Base-by-base conservation (phyloP, 148 eudicot species). In the Talinum fruticosum region DNA sequence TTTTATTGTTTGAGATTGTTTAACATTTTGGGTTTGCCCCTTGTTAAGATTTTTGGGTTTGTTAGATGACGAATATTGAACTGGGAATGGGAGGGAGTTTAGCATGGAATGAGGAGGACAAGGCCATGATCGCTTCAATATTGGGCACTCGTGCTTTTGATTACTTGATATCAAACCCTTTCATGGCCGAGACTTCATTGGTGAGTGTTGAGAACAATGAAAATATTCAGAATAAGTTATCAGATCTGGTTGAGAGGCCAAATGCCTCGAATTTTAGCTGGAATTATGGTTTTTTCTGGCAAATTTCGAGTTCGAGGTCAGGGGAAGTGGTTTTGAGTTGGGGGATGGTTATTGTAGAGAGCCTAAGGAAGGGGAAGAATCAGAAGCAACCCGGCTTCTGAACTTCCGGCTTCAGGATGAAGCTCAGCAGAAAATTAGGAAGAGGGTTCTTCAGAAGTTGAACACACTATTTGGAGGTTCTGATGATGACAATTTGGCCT, bases 261-360 rank as follows among this genome's bases (percentile, higher is more conserved):
- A 86, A 86, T 61, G 68, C 84, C 1, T 78, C 76, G 28, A 86
- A 85, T 79, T 95, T 95, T 49, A 87, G 93, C 70, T 95, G 99
- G 99, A 95, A 92, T 82, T 95, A 95, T 49, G 99, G 97, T 1
- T 91, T 95, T 51, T 95, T 91, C 80, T 95, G 99, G 99, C 97
- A 92, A 68, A 79, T 87, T 71, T 89, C 93, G 71, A 74, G 87
- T 83, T 87, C 99, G 4, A 88, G 76, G 72, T 36, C 85, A 0
- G 96, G 99, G 1, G 94, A 91, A 65, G 74, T 90, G 81, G 95
- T 92, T 26, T 71, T 95, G 47, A 92, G 90, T 21, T 95, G 99
- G 99, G 99, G 30, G 99, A 95, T 79, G 99, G 99, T 36, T 89
- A 87, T 72, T 95, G 99, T 76, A 84, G 99, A 77, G 99, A 95